Conservation (phyloP, 805 yeast genomes). For the Suhomyces kilbournensis region DNA sequence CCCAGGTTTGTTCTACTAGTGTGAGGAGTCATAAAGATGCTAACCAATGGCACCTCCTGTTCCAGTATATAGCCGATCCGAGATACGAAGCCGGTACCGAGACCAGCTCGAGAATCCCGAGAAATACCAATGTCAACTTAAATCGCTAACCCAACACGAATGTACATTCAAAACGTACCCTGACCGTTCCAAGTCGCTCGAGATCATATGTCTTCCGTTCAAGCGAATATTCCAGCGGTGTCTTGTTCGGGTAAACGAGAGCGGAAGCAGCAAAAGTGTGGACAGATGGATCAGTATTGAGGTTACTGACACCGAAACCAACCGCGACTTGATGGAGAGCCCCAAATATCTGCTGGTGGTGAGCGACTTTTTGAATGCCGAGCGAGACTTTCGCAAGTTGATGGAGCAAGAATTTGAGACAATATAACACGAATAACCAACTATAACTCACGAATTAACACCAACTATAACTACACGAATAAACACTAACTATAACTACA, state of each 20-base stretch:
- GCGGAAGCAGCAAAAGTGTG: constrained; percentile 24
- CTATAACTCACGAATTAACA: too few relatives aligned
- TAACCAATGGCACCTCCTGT: constrained; percentile 43
- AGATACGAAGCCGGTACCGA: constrained; percentile 24
- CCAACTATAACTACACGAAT: too few relatives aligned
- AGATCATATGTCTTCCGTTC: constrained; percentile 43
- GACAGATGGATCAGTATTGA: constrained; percentile 40
- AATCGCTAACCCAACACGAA: constrained; percentile 38
- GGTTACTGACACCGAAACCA: constrained; percentile 33
- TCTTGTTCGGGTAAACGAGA: constrained; percentile 21
- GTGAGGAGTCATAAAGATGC: too few relatives aligned
- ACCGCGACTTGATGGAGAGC: constrained; percentile 19
- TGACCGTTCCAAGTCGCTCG: constrained; percentile 22
- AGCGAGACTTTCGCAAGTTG: constrained; percentile 33
- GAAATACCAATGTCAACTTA: constrained; percentile 32
- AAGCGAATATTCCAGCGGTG: constrained; percentile 42
- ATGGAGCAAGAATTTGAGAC: constrained; percentile 21
- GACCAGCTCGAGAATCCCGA: constrained; percentile 28
- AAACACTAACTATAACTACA: too few relatives aligned
- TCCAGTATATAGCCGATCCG: constrained; percentile 32
- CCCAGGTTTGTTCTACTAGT: too few relatives aligned
- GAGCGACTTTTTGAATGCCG: constrained; percentile 35
- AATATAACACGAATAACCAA: not conserved
- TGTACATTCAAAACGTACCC: constrained; percentile 36
- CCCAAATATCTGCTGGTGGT: constrained; percentile 25